Evolutionary conservation across 148 eudicot species (phyloP).

Genomic region (Heliamphora exappendiculata): DNA sequence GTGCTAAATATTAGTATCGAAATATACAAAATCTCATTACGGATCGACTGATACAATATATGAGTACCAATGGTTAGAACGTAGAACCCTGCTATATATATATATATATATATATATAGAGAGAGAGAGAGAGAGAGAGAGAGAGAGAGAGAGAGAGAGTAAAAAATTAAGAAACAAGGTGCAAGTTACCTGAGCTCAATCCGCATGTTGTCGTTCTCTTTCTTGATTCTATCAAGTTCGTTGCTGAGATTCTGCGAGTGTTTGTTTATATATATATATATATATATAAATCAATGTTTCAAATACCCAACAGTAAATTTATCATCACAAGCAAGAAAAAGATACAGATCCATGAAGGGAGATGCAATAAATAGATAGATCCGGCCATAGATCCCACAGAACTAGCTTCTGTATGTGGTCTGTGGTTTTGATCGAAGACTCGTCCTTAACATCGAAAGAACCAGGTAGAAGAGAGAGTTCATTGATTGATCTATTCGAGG

Average conservation of each 20-base stretch:
- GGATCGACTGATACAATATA: too few relatives aligned
- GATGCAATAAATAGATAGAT: background rate
- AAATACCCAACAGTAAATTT: background rate
- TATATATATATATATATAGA: too few relatives aligned
- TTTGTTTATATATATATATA: too few relatives aligned
- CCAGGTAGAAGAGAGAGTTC: constrained; percentile 16
- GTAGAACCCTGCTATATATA: too few relatives aligned
- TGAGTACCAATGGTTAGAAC: too few relatives aligned
- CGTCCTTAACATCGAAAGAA: background rate
- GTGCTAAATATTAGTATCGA: too few relatives aligned
- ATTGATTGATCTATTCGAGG: constrained; percentile 9
- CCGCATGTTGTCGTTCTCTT: constrained; percentile 70
- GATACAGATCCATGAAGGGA: background rate
- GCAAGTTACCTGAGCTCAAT: constrained; percentile 56
- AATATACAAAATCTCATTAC: too few relatives aligned
- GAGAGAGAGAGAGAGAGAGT: background rate
- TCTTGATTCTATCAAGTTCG: constrained; percentile 68
- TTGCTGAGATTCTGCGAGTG: constrained; percentile 46
- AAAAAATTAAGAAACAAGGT: background rate
- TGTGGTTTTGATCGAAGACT: constrained; percentile 7
- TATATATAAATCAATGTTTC: too few relatives aligned
- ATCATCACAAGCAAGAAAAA: background rate
- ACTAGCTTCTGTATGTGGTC: constrained; percentile 9
- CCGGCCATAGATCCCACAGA: background rate
- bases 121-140: background rate